A percentile compares a stretch with the other conserved stretches of the same genome.
Evolutionary conservation across 139 green algal species (phyloP).

Genomic region (Edaphochlamys debaryana): DNA sequence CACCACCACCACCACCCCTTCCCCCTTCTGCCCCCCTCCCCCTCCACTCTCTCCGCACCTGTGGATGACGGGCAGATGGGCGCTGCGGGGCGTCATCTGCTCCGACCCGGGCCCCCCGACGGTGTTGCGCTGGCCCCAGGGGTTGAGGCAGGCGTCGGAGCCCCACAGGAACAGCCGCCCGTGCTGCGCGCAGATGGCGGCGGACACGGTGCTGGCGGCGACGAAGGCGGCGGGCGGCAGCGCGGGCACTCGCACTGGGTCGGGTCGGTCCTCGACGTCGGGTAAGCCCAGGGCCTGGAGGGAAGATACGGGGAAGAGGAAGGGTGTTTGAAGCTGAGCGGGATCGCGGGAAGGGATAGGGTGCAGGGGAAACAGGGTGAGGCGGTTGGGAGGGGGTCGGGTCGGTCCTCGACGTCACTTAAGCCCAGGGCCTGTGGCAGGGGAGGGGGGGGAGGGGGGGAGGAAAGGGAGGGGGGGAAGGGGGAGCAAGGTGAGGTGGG

Average conservation of each 20-base stretch:
- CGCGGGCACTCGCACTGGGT: constrained; percentile 21
- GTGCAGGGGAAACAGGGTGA: no score
- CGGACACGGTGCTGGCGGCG: constrained; percentile 45
- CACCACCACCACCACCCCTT: not conserved
- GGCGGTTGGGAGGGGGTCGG: no score
- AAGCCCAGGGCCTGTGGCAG: no score
- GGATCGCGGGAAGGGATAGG: not conserved
- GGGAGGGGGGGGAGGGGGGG: no score
- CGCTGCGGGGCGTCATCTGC: constrained; percentile 25
- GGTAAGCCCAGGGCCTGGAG: constrained; percentile 29
- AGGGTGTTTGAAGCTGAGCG: no score
- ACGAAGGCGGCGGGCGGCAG: constrained; percentile 34
- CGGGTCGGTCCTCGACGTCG: constrained; percentile 18
- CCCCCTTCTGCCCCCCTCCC: not conserved
- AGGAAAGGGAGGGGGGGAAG: not conserved
- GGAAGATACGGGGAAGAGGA: no score
- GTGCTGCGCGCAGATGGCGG: constrained; percentile 39
- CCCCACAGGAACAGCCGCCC: constrained; percentile 62
- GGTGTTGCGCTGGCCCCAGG: constrained; percentile 25
- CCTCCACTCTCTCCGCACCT: not conserved
- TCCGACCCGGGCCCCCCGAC: not conserved
- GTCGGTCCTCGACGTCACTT: no score
- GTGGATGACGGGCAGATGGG: constrained; percentile 28
- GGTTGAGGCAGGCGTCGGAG: constrained; percentile 47
- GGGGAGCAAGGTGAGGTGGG: no score